Evolutionary conservation across 2,329 filamentous ascomycete species (phyloP).

Genomic region (Cadophora luteo-olivacea): DNA sequence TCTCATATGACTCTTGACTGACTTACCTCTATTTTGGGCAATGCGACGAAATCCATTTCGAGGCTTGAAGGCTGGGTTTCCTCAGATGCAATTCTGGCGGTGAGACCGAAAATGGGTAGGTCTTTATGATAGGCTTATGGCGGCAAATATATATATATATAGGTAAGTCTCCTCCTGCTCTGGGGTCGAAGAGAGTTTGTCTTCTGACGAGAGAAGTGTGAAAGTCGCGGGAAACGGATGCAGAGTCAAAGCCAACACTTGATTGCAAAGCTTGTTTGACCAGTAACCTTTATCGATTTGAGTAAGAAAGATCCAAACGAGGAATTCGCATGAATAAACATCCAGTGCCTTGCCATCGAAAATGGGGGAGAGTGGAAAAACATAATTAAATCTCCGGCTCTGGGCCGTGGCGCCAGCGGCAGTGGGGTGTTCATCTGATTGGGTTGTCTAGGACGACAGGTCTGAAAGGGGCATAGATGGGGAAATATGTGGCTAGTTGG

Average conservation of each 20-base stretch:
- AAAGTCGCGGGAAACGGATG: neutral
- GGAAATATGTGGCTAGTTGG: neutral
- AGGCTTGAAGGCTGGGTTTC: constrained; percentile 10
- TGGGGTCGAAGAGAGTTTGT: constrained; percentile 4
- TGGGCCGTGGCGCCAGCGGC: constrained; percentile 7
- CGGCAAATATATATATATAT: neutral
- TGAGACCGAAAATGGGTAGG: constrained; percentile 17
- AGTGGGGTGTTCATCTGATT: constrained; percentile 16
- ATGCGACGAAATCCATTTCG: constrained; percentile 48
- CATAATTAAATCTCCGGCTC: constrained; percentile 5
- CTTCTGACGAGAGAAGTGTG: constrained; percentile 15
- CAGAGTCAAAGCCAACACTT: constrained; percentile 13
- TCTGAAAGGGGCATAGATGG: neutral
- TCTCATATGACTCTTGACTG: constrained; percentile 23
- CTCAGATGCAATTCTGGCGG: neutral
- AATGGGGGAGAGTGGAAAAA: constrained; percentile 2
- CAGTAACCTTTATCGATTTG: neutral
- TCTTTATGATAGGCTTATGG: constrained; percentile 1
- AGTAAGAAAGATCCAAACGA: neutral
- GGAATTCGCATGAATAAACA: neutral
- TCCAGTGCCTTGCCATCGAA: neutral
- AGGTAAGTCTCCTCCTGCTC: neutral
- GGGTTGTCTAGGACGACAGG: neutral
- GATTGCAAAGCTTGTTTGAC: constrained; percentile 1
- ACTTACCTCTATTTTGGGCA: constrained; percentile 63